Evolutionary conservation across 495 filamentous ascomycete species (phyloP).

Genomic region (Tuber melanosporum): DNA sequence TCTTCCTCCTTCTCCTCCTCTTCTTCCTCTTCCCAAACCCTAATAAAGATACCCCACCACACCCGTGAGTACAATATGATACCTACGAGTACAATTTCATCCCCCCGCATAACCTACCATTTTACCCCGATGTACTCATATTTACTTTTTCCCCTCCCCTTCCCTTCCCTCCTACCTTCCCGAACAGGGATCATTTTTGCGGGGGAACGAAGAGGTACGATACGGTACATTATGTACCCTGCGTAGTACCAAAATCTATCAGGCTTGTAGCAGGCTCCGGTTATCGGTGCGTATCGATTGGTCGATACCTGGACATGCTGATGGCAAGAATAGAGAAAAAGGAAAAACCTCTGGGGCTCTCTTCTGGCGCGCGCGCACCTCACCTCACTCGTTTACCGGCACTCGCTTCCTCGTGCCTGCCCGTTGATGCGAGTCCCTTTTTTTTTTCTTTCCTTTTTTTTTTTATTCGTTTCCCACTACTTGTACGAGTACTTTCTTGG

Average conservation of each 20-base stretch:
- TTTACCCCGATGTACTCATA: not conserved
- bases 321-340: not conserved
- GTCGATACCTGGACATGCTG: not conserved
- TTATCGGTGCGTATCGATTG: slow-evolving; percentile 1
- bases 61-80: not conserved
- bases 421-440: slow-evolving; percentile 5
- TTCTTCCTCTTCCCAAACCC: not conserved
- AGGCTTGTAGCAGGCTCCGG: not conserved
- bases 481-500: not conserved
- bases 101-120: slow-evolving; percentile 2
- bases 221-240: not conserved
- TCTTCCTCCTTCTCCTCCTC: not conserved
- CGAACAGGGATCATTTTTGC: not conserved
- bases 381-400: not conserved
- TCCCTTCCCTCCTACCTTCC: not conserved
- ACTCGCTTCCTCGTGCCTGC: not conserved
- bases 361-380: not conserved
- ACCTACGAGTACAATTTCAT: not conserved
- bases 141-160: slow-evolving; percentile 3
- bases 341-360: not conserved
- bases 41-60: not conserved
- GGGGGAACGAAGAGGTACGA: not conserved
- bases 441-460: not conserved
- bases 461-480: not conserved
- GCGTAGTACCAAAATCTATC: not conserved